Evolutionary conservation across 2,329 filamentous ascomycete species (phyloP), one percentile per base, ranked within the genome.

Genomic region (Phialophora macrospora): DNA sequence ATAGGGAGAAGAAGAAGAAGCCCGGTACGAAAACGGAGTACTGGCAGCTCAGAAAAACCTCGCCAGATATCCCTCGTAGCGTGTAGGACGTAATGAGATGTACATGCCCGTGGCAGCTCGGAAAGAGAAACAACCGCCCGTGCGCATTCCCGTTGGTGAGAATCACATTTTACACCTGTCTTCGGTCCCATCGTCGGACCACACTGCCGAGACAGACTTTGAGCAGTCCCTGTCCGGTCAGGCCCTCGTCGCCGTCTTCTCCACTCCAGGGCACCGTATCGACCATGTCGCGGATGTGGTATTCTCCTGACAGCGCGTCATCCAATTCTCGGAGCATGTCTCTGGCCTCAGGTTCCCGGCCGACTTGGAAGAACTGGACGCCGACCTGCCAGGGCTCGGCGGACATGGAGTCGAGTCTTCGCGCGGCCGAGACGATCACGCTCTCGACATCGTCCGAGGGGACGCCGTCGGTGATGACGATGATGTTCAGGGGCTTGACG

Each of bases 321-420:
- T 98, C 94, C 7, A 98, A 82, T 55, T 88, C 83, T 71, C 85
- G 80, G 46, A 98, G 81, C 62, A 89, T 87, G 70, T 82, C 78
- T 1, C 83, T 82, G 0, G 93, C 94, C 0, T 77, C 80, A 0
- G 79, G 74, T 71, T 96, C 91, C 57, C 85, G 83, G 63, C 95
- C 94, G 52, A 98, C 90, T 78, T 97, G 94, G 82, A 98, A 96
- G 81, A 98, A 98, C 77, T 98, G 94, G 63, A 98, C 87, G 38
- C 94, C 94, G 8, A 97, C 82, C 80, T 98, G 95, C 82, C 90
- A 90, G 0, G 88, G 84, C 3, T 89, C 87, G 0, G 92, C 92
- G 8, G 88, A 83, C 7, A 90, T 76, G 59, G 78, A 78, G 73
- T 95, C 90, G 34, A 98, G 85, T 73, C 86, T 88, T 76, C 83